Evolutionary conservation across 2,329 filamentous ascomycete species (phyloP), one percentile per base, ranked within the genome.

Genomic region (Aureobasidium sp.): DNA sequence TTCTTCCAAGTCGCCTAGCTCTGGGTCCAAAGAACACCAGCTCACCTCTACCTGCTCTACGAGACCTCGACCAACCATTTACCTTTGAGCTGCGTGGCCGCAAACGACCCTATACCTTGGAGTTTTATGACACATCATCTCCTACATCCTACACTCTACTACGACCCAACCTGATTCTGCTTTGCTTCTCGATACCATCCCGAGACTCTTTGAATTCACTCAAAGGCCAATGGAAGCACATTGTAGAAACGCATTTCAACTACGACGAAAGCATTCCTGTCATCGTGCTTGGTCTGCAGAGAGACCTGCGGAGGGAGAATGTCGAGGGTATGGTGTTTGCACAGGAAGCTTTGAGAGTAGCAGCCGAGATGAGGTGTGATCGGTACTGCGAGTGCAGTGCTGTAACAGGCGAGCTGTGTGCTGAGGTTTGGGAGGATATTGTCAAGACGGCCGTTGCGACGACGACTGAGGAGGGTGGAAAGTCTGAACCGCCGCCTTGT

Each of bases 341-440:
- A 68, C 71, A 83, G 49, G 78, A 80, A 65, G 79, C 73, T 2
- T 50, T 80, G 7, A 69, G 71, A 14, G 66, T 82, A 7, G 83
- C 84, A 16, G 82, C 84, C 66, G 80, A 83, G 66, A 80, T 86
- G 73, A 75, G 82, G 29, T 83, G 80, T 69, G 84, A 86, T 74
- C 75, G 78, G 39, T 86, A 86, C 71, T 84, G 82, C 3, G 84
- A 86, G 68, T 86, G 84, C 65, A 85, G 82, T 64, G 83, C 84
- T 44, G 41, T 81, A 42, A 86, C 83, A 6, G 83, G 84, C 3
- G 81, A 85, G 71, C 72, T 86, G 42, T 81, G 84, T 65, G 74
- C 74, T 36, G 79, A 86, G 70, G 82, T 83, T 0, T 77, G 86
- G 62, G 83, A 86, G 67, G 84, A 86, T 69, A 75, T 86, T 25